Percentiles rank a stretch among this genome's conserved stretches.
These are phyloP conservation scores for Lactifluus piperatus DNA, from an alignment of 768 basidiomycete species.

Conservation along the genomic window DNA sequence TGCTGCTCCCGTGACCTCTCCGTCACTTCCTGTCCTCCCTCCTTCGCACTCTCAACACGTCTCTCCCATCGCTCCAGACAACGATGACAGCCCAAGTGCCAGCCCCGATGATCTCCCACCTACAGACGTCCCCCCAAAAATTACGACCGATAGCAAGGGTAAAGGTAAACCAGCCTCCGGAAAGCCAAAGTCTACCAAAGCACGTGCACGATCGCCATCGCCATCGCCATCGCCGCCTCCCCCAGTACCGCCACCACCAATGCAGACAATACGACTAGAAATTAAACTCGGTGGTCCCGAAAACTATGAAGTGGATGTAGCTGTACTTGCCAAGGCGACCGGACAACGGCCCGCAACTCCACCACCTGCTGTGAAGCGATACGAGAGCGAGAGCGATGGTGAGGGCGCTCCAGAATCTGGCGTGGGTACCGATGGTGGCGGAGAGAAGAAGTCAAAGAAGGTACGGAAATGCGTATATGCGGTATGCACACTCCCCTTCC, in stretches of 20 bases:
- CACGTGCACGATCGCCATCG: slow-evolving; percentile 41
- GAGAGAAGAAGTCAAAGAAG: slow-evolving; percentile 34
- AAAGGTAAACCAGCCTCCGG: slow-evolving; percentile 17
- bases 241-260: slow-evolving; percentile 35
- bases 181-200: slow-evolving; percentile 47
- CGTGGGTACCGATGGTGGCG: slow-evolving; percentile 23
- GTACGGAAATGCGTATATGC: slow-evolving; percentile 4
- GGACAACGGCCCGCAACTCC: slow-evolving; percentile 61
- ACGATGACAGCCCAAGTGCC: slow-evolving; percentile 7
- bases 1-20: slow-evolving; percentile 7
- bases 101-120: slow-evolving; percentile 23
- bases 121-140: slow-evolving; percentile 16
- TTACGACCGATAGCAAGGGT: slow-evolving; percentile 11
- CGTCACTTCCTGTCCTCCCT: not conserved
- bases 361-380: slow-evolving; percentile 27
- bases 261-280: slow-evolving; percentile 58
- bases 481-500: too few species aligned
- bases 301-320: slow-evolving; percentile 67
- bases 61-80: slow-evolving; percentile 4
- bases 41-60: slow-evolving; percentile 8
- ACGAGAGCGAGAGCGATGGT: slow-evolving; percentile 49
- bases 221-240: slow-evolving; percentile 52
- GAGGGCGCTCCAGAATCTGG: slow-evolving; percentile 26
- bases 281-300: slow-evolving; percentile 64
- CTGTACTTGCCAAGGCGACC: slow-evolving; percentile 45